Evolutionary conservation across 805 yeast species (phyloP).

Genomic region (Ogataea henricii): DNA sequence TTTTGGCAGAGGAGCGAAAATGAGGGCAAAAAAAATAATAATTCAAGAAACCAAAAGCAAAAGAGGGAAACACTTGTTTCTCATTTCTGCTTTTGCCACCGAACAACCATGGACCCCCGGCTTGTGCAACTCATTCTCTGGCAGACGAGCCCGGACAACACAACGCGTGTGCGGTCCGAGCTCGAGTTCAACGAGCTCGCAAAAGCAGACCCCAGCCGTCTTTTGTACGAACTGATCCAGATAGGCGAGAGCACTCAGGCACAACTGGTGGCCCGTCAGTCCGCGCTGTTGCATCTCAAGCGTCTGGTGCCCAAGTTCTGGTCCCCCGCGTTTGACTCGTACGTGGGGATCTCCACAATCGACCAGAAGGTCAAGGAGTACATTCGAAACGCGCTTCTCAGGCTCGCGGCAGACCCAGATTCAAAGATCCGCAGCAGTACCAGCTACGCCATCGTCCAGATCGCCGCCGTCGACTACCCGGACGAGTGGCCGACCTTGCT

Average conservation of each 20-base stretch:
- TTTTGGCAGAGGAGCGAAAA: constrained; percentile 9
- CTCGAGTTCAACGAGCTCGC: constrained; percentile 43
- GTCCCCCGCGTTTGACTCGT: constrained; percentile 82
- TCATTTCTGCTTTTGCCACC: neutral
- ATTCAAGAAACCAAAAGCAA: neutral
- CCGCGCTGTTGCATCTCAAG: constrained; percentile 66
- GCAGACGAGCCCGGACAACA: constrained; percentile 47
- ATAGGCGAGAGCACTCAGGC: constrained; percentile 38
- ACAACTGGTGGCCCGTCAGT: constrained; percentile 51
- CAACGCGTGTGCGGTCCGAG: constrained; percentile 55
- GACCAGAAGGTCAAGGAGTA: constrained; percentile 49
- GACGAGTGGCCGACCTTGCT: constrained; percentile 91
- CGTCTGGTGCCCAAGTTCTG: constrained; percentile 71
- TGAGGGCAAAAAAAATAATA: neutral
- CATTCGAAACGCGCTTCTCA: constrained; percentile 54
- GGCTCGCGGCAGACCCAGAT: constrained; percentile 47
- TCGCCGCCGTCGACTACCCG: constrained; percentile 88
- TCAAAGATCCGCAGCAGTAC: constrained; percentile 66
- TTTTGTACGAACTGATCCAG: constrained; percentile 44
- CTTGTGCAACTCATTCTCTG: constrained; percentile 20
- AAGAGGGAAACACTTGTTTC: neutral
- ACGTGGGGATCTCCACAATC: constrained; percentile 56
- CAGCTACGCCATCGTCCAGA: constrained; percentile 76
- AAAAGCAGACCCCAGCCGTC: constrained; percentile 50
- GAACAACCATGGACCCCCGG: constrained; percentile 13